A percentile compares a stretch with the other conserved stretches of the same genome.
phyloP scores from a whole-genome alignment of 2,329 filamentous ascomycete genomes.

The Colletotrichum destructivum region DNA sequence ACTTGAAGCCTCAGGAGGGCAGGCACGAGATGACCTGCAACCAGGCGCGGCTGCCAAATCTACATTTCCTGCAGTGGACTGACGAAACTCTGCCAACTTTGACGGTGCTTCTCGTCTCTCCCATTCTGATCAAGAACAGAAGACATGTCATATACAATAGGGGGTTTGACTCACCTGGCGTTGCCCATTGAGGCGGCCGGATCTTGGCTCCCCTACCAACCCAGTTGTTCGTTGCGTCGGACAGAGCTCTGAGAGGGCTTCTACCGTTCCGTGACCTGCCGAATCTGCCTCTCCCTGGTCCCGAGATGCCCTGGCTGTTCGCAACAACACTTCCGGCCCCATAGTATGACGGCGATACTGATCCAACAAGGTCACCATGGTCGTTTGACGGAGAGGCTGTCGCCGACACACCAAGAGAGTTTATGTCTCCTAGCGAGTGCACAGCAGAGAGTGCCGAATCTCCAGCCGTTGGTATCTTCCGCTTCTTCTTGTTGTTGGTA shows the following conservation, averaged over 20 bases:
- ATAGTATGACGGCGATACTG: slow-evolving; percentile 54
- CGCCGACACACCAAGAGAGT: slow-evolving; percentile 48
- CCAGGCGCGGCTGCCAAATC: neutral
- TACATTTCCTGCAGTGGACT: too few species aligned
- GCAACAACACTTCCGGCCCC: slow-evolving; percentile 67
- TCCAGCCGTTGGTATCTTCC: slow-evolving; percentile 94
- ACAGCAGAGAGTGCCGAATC: slow-evolving; percentile 65
- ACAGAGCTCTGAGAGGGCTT: slow-evolving; percentile 73
- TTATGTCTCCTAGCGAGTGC: slow-evolving; percentile 55
- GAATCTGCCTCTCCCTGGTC: slow-evolving; percentile 86
- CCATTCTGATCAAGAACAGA: slow-evolving; percentile 6
- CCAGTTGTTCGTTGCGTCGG: slow-evolving; percentile 73
- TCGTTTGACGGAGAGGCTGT: slow-evolving; percentile 54
- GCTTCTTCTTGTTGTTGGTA: slow-evolving; percentile 99
- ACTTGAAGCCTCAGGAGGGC: slow-evolving; percentile 1
- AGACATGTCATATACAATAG: neutral
- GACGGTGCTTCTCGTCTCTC: neutral
- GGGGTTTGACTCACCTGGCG: slow-evolving; percentile 60
- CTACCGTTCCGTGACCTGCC: slow-evolving; percentile 76
- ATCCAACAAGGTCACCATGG: slow-evolving; percentile 49
- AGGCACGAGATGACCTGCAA: neutral
- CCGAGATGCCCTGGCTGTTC: slow-evolving; percentile 74
- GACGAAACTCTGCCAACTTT: neutral
- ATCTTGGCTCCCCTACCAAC: slow-evolving; percentile 63
- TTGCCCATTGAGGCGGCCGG: slow-evolving; percentile 61